Evolutionary conservation across 192 early-diverging fungal genomes (phyloP), one percentile per base, ranked within the genome.

Genomic region (Linderina pennispora): DNA sequence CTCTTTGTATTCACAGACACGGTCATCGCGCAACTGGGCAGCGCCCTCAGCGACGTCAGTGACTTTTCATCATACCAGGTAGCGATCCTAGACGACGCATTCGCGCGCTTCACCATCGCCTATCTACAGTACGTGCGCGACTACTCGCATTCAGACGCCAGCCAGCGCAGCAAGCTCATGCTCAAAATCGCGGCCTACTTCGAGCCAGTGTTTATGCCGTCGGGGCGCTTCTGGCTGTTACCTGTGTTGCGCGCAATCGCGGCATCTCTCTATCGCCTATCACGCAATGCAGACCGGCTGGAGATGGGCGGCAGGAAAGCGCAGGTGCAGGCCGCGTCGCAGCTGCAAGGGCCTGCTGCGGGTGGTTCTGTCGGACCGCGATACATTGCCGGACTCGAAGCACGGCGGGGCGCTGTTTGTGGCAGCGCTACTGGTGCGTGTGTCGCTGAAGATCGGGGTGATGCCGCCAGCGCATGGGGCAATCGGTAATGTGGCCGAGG

Each of bases 61-160:
- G 50, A 59, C 43, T 56, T 71, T 53, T 50, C 50, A 17, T 28
- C 41, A n/a, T 71, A 71, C 49, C 48, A 45, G n/a, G 31, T 55
- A 2, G 16, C 43, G 1, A 55, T 64, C n/a, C 32, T 36, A 2
- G 50, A 61, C 43, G 23, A 37, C 14, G 39, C 50, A 19, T 58
- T 59, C 32, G 40, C 36, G 11, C 68, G 58, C 21, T 59, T 55
- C 33, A 64, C 61, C 8, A 42, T 31, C n/a, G 41, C 48, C 10
- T 71, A 71, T 24, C 48, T 71, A 21, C 14, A 25, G n/a, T 71
- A 55, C 19, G 68, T 56, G 16, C 51, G 68, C 23, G 55, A 71
- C 24, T 35, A 36, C 36, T 52, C 38, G 4, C 18, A 37, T 19
- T n/a, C 28, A 23, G 23, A 24, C 9, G 23, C 36, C 10, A 53